phyloP scores from a whole-genome alignment of 2,329 filamentous ascomycete genomes.

The Colletotrichum sp. region DNA sequence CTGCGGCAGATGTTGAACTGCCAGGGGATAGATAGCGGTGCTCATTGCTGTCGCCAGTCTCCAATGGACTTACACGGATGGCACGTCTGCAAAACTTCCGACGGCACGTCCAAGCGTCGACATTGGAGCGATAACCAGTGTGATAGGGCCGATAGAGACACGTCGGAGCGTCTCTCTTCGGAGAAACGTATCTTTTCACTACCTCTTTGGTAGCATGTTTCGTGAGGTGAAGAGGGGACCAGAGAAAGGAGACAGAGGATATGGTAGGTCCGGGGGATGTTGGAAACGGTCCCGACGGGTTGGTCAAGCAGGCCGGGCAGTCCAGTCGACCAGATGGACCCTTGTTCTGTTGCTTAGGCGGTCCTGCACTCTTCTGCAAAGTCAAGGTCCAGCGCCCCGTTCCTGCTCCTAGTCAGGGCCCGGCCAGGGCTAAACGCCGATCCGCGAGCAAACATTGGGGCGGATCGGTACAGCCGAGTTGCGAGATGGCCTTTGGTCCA shows the following conservation, averaged over 20 bases:
- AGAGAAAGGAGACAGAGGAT: neutral
- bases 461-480: neutral
- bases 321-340: conserved; percentile 4
- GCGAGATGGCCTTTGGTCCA: neutral
- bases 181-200: neutral
- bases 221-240: neutral
- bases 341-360: neutral
- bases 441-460: conserved; percentile 2
- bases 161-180: neutral
- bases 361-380: neutral
- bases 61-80: conserved; percentile 22
- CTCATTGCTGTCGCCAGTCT: neutral
- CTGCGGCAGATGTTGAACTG: neutral
- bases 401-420: neutral
- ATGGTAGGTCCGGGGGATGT: conserved; percentile 9
- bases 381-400: neutral
- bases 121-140: neutral
- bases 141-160: conserved; percentile 1
- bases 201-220: neutral
- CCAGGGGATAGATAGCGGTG: neutral
- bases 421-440: conserved; percentile 8
- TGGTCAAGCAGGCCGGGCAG: conserved; percentile 13
- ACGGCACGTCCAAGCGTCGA: neutral
- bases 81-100: neutral
- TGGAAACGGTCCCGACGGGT: conserved; percentile 13